Base-by-base conservation (phyloP, 2,329 filamentous ascomycete species). In the Exophiala lecanii-corni region DNA sequence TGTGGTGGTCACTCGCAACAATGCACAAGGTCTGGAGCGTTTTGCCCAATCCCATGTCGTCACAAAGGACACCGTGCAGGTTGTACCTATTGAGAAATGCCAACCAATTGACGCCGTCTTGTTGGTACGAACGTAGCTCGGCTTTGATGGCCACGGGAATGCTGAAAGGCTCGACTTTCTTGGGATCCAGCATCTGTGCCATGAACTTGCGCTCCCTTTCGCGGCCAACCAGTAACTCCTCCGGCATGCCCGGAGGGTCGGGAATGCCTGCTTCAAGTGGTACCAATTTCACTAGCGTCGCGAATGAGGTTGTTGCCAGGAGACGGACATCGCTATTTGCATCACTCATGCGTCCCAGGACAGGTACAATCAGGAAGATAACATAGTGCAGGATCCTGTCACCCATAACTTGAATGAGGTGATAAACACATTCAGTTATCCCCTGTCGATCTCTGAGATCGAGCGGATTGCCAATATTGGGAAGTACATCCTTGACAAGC, bases 41-140 rank as follows among this genome's bases (percentile, higher is more conserved):
- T 70, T 98, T 98, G 37, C 92, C 92, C 19, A 98, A 84, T 59
- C 92, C 92, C 92, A 98, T 98, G 63, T 98, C 92, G 59, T 98
- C 92, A 62, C 92, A 98, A 47, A 98, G 86, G 64, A 98, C 96
- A 36, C 92, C 92, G 57, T 98, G 94, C 1, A 98, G 79, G 58
- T 98, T 91, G 62, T 97, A 98, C 45, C 89, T 89, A 63, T 98
- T 98, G 55, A 98, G 81, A 69, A 98, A 98, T 43, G 94, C 83
- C 39, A 98, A 79, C 92, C 92, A 98, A 62, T 98, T 98, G 60
- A 98, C 91, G 62, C 92, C 92, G 41, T 98, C 92, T 65, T 98
- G 92, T 64, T 98, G 94, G 61, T 98, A 98, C 0, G 89, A 94
- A 51, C 92, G 86, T 39, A 98, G 77, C 58, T 94, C 88, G 0